Conservation (phyloP, 1,284 basidiomycete genomes). For the Wolfiporia cocos region DNA sequence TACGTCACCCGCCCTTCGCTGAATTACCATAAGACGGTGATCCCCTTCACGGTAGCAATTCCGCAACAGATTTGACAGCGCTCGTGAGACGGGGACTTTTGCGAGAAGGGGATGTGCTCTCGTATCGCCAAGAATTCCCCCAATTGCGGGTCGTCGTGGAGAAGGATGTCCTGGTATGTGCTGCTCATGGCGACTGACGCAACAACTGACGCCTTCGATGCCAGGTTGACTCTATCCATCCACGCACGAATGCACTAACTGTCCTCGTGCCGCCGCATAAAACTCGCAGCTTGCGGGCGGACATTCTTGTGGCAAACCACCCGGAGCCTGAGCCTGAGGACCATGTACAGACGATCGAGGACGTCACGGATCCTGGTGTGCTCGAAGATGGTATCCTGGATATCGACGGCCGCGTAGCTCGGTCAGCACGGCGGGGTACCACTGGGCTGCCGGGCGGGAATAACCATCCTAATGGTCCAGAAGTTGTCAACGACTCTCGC, state of each 20-base stretch:
- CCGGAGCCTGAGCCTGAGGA: conserved; percentile 24
- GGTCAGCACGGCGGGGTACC: conserved; percentile 21
- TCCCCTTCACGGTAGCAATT: too few relatives aligned
- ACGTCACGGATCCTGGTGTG: conserved; percentile 36
- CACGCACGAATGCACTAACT: conserved; percentile 33
- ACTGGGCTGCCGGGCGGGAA: too few relatives aligned
- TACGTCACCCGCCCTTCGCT: background rate
- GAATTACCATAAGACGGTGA: too few relatives aligned
- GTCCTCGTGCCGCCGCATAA: conserved; percentile 36
- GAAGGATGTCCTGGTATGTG: conserved; percentile 47
- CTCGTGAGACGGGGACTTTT: conserved; percentile 40
- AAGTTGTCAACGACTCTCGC: conserved; percentile 19
- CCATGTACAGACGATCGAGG: conserved; percentile 26
- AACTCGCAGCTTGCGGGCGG: conserved; percentile 28
- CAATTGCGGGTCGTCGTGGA: conserved; percentile 33
- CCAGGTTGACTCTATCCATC: conserved; percentile 40
- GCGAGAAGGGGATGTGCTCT: conserved; percentile 45
- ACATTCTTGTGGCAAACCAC: conserved; percentile 26
- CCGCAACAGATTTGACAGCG: conserved; percentile 36
- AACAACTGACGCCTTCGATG: background rate
- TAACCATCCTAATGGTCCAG: too few relatives aligned
- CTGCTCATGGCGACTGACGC: background rate
- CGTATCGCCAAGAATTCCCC: conserved; percentile 41
- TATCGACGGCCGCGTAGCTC: conserved; percentile 40
- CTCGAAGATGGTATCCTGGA: conserved; percentile 47